Base-by-base conservation (phyloP, 176 grass and related monocot species). In the Carex cristatella region DNA sequence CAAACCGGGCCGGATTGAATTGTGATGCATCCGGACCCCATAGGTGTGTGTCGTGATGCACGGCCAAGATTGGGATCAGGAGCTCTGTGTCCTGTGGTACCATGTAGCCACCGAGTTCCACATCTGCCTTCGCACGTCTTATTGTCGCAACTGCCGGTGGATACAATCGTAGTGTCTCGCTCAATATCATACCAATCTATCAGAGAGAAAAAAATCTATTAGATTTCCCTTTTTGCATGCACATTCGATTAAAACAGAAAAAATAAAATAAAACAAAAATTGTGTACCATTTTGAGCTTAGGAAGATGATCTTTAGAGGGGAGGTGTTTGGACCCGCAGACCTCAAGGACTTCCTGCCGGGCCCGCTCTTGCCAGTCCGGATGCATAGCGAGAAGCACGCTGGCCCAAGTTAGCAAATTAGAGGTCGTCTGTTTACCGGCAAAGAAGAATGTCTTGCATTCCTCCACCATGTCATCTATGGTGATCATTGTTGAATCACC, bases 381-480 rank as follows among this genome's bases (percentile, higher is more conserved):
- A 85, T 97, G 94, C 94, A 97, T 97, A 61, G 94, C 92, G 1
- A 97, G 94, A 16, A 97, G 94, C 84, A 97, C 94, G 84, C 89
- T 92, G 80, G 90, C 79, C 94, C 94, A 97, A 71, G 90, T 89
- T 15, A 97, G 83, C 19, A 97, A 84, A 84, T 97, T 94, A 7
- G 94, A 92, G 18, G 94, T 94, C 10, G 94, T 97, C 90, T 97
- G 94, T 89, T 98, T 98, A 4, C 95, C 95, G 30, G 95, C 95
- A 82, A 98, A 98, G 89, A 98, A 97, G 92, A 98, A 94, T 1
- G 95, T 98, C 95, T 98, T 98, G 92, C 95, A 98, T 65, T 98
- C 95, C 89, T 97, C 94, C 81, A 97, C 81, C 88, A 97, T 97
- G 66, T 94, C 94, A 30, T 85, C 73, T 31, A 91, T 79, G 2